These are phyloP conservation scores for Canavalia gladiata DNA, from an alignment of 306 rosid genomes.

Conservation along the genomic window DNA sequence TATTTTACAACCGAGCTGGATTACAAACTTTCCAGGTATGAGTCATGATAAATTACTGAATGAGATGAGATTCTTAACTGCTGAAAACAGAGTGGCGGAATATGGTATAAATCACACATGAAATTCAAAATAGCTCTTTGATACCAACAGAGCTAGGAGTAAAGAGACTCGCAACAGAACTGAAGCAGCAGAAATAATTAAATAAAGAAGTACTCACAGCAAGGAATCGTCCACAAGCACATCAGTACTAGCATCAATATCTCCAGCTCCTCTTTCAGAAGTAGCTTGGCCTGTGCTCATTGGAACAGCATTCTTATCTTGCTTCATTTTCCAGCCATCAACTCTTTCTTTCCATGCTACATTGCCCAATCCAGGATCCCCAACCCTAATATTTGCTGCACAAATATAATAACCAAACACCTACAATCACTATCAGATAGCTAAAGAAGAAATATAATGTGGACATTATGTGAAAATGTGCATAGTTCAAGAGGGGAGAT, in stretches of 20 bases:
- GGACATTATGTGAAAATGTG: slow-evolving; percentile 1
- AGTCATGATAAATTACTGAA: slow-evolving; percentile 29
- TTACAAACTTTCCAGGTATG: neutral
- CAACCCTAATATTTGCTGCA: slow-evolving; percentile 81
- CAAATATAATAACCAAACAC: slow-evolving; percentile 36
- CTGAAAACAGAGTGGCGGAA: neutral
- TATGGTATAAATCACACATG: neutral
- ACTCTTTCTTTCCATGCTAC: slow-evolving; percentile 99
- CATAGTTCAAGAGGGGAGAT: slow-evolving; percentile 6
- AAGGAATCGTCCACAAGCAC: slow-evolving; percentile 88
- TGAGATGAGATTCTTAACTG: slow-evolving; percentile 2
- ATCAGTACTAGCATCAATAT: slow-evolving; percentile 95
- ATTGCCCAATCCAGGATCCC: slow-evolving; percentile 85
- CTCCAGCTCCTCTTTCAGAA: slow-evolving; percentile 94
- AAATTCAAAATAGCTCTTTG: slow-evolving; percentile 9
- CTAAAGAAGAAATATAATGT: slow-evolving; percentile 30
- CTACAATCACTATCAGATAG: slow-evolving; percentile 47
- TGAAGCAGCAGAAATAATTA: slow-evolving; percentile 34
- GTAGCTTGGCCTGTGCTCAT: slow-evolving; percentile 93
- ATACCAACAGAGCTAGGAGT: slow-evolving; percentile 33
- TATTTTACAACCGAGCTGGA: slow-evolving; percentile 11
- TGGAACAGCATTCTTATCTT: slow-evolving; percentile 82
- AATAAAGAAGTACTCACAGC: slow-evolving; percentile 63
- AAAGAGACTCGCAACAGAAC: slow-evolving; percentile 31
- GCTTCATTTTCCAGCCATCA: slow-evolving; percentile 99